Percentiles rank a stretch among this genome's conserved stretches.
These are phyloP conservation scores for Penicillium sp. DNA, from an alignment of 2,329 filamentous ascomycete species.

Conservation along the genomic window DNA sequence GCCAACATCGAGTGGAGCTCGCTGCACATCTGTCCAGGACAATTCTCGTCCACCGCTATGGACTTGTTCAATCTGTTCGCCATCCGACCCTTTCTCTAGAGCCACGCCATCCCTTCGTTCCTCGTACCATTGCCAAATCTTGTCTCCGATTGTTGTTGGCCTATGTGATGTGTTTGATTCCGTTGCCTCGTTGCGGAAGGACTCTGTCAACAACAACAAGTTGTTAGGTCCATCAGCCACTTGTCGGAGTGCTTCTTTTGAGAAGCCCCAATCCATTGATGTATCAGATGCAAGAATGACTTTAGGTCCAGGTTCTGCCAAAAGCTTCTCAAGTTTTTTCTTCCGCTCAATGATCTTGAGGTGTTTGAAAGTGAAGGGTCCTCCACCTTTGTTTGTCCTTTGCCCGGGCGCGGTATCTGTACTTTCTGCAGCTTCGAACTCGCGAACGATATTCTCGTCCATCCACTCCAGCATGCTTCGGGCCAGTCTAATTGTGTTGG, in stretches of 20 bases:
- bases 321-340: slow-evolving; percentile 72
- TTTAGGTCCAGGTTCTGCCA: slow-evolving; percentile 54
- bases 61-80: slow-evolving; percentile 66
- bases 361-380: slow-evolving; percentile 87
- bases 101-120: slow-evolving; percentile 64
- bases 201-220: slow-evolving; percentile 82
- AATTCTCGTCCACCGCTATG: slow-evolving; percentile 64
- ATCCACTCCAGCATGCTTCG: slow-evolving; percentile 99
- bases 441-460: slow-evolving; percentile 90
- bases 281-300: slow-evolving; percentile 91
- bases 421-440: slow-evolving; percentile 69
- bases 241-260: slow-evolving; percentile 71
- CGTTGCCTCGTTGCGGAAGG: slow-evolving; percentile 37
- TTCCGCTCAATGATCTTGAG: slow-evolving; percentile 79
- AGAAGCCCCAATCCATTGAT: slow-evolving; percentile 93
- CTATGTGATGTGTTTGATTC: slow-evolving; percentile 35
- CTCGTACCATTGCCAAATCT: slow-evolving; percentile 78
- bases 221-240: slow-evolving; percentile 77
- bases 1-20: slow-evolving; percentile 67
- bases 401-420: slow-evolving; percentile 41
- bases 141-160: slow-evolving; percentile 63
- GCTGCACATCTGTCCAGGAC: slow-evolving; percentile 60
- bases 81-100: slow-evolving; percentile 53
- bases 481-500: slow-evolving; percentile 85
- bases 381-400: slow-evolving; percentile 47